A percentile compares a stretch with the other conserved stretches of the same genome.
Conservation (phyloP, 495 filamentous ascomycete genomes). For the Darksidea phi region DNA sequence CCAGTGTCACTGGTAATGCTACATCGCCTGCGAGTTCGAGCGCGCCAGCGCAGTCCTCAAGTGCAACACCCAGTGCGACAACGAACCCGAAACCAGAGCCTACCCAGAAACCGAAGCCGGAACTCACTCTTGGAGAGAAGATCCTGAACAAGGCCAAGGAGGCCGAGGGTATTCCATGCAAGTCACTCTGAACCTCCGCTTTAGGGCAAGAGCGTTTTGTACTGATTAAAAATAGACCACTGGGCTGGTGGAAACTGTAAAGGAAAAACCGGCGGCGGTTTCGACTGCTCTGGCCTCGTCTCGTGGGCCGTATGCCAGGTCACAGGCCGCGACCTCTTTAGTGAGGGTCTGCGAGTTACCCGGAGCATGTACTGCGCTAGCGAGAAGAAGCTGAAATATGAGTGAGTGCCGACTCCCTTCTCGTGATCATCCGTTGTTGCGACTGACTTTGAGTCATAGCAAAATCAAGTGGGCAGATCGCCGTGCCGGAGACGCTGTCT, state of each 20-base stretch:
- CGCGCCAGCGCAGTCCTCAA: neutral
- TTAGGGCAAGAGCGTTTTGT: neutral
- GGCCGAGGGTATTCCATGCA: slow-evolving; percentile 24
- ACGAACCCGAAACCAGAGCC: slow-evolving; percentile 6
- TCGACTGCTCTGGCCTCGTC: slow-evolving; percentile 41
- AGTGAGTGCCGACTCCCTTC: slow-evolving; percentile 15
- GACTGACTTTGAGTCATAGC: slow-evolving; percentile 5
- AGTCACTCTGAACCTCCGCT: neutral
- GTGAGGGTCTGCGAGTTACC: slow-evolving; percentile 32
- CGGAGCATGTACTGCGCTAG: slow-evolving; percentile 38
- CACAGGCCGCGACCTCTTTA: slow-evolving; percentile 36
- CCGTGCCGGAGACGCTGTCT: slow-evolving; percentile 38
- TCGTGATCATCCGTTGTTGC: too few relatives aligned
- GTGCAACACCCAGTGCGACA: too few relatives aligned
- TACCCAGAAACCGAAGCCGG: too few relatives aligned
- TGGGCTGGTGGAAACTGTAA: slow-evolving; percentile 40
- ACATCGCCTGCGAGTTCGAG: neutral
- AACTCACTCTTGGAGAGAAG: slow-evolving; percentile 25
- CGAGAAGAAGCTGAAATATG: slow-evolving; percentile 27
- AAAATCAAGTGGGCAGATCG: slow-evolving; percentile 34
- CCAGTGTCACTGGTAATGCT: neutral
- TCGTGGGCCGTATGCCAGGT: slow-evolving; percentile 39
- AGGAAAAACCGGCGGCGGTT: slow-evolving; percentile 37
- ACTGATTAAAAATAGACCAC: slow-evolving; percentile 16
- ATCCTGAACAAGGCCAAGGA: slow-evolving; percentile 29